Evolutionary conservation across 345 rosid genomes (phyloP).

Genomic region (Durio zibethinus): DNA sequence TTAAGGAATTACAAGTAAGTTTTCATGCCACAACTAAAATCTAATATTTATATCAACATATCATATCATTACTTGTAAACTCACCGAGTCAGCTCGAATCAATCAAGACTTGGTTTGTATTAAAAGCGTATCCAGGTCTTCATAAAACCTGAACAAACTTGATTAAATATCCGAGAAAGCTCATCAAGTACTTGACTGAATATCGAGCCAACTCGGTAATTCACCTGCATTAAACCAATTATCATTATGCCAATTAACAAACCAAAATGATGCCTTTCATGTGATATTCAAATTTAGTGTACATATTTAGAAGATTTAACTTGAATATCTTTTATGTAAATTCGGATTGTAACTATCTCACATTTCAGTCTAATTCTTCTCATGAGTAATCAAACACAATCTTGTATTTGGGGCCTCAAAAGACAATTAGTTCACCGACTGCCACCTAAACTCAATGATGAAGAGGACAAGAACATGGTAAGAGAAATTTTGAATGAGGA

Average conservation of each 20-base stretch:
- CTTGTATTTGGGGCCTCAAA: neutral
- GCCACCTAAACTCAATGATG: neutral
- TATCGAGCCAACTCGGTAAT: conserved; percentile 57
- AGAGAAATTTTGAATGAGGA: neutral
- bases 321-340: neutral
- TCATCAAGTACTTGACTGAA: conserved; percentile 50
- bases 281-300: neutral
- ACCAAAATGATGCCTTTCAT: neutral
- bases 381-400: neutral
- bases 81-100: conserved; percentile 56
- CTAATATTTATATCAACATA: neutral
- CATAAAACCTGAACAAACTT: conserved; percentile 51
- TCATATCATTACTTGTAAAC: conserved; percentile 18
- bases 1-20: neutral
- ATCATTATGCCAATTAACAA: conserved; percentile 29
- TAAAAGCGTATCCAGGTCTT: conserved; percentile 54
- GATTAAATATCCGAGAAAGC: conserved; percentile 37
- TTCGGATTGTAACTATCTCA: neutral
- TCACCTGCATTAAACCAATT: conserved; percentile 53
- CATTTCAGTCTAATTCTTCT: neutral
- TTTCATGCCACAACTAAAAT: conserved; percentile 4
- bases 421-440: neutral
- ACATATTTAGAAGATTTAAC: neutral
- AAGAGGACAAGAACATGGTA: neutral
- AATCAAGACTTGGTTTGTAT: conserved; percentile 42